Evolutionary conservation across 2,329 filamentous ascomycete genomes (phyloP).

Genomic region (Rachicladosporium sp.): DNA sequence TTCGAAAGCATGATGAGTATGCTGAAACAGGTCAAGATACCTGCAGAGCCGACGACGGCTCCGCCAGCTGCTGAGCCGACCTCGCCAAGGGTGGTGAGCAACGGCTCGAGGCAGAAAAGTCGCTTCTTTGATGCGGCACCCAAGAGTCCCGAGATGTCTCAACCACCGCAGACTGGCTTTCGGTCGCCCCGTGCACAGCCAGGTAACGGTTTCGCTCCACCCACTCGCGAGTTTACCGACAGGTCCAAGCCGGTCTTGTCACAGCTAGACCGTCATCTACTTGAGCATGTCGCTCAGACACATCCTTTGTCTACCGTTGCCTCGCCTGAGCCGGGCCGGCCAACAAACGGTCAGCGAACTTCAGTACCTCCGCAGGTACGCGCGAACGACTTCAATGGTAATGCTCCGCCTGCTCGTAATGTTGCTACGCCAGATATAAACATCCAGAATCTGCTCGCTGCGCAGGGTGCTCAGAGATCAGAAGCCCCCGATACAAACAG

Average conservation of each 20-base stretch:
- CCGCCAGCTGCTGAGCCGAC: conserved; percentile 10
- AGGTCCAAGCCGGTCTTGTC: background rate
- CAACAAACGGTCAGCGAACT: conserved; percentile 12
- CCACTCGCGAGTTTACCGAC: conserved; percentile 5
- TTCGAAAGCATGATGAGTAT: conserved; percentile 64
- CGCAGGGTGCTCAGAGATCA: conserved; percentile 27
- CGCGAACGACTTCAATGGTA: conserved; percentile 1
- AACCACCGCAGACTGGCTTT: conserved; percentile 7
- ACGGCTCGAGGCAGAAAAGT: conserved; percentile 19
- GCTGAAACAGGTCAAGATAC: conserved; percentile 30
- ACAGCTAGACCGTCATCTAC: too few species aligned
- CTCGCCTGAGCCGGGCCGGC: conserved; percentile 4
- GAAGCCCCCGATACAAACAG: conserved; percentile 46
- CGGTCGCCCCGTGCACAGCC: conserved; percentile 13
- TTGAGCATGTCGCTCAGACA: too few species aligned
- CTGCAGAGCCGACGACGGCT: too few species aligned
- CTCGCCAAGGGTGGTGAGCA: conserved; percentile 13
- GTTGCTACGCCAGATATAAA: conserved; percentile 20
- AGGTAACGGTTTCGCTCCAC: conserved; percentile 2
- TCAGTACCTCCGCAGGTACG: conserved; percentile 3
- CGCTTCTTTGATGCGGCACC: conserved; percentile 20
- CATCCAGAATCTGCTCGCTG: conserved; percentile 26
- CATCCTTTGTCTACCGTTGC: conserved; percentile 1
- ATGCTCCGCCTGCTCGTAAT: conserved; percentile 9
- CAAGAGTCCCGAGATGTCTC: conserved; percentile 16